phyloP scores from a whole-genome alignment of 2,329 filamentous ascomycete species.

The Aspergillus proliferans region DNA sequence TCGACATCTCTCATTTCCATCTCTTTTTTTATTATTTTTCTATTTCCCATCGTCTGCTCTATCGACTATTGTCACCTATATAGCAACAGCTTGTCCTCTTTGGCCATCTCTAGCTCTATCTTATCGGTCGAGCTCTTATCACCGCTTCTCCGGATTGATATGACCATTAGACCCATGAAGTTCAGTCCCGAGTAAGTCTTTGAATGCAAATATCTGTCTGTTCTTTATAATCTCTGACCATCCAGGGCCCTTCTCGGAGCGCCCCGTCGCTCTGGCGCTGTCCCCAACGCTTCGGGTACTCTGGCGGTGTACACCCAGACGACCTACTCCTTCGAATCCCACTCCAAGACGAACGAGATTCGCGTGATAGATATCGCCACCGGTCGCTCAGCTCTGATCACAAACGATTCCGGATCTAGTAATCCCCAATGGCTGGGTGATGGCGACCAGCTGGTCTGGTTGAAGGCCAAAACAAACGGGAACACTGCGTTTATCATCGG shows the following conservation, averaged over 20 bases:
- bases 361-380: slow-evolving; percentile 39
- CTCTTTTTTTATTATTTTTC: background rate
- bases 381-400: slow-evolving; percentile 36
- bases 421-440: slow-evolving; percentile 44
- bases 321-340: slow-evolving; percentile 46
- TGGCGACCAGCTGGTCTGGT: slow-evolving; percentile 40
- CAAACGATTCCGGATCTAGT: slow-evolving; percentile 40
- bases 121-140: slow-evolving; percentile 11
- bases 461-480: slow-evolving; percentile 41
- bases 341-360: slow-evolving; percentile 42
- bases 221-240: background rate
- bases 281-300: slow-evolving; percentile 42
- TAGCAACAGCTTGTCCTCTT: background rate
- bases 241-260: slow-evolving; percentile 41
- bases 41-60: background rate
- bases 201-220: background rate
- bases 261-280: slow-evolving; percentile 40
- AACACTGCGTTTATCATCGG: slow-evolving; percentile 42
- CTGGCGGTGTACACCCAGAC: slow-evolving; percentile 44
- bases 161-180: slow-evolving; percentile 37
- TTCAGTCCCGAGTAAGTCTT: slow-evolving; percentile 37
- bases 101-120: slow-evolving; percentile 3
- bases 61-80: background rate
- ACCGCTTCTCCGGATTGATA: slow-evolving; percentile 17
- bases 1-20: background rate